Evolutionary conservation across 495 filamentous ascomycete genomes (phyloP).

Genomic region (Penicillium salamii): DNA sequence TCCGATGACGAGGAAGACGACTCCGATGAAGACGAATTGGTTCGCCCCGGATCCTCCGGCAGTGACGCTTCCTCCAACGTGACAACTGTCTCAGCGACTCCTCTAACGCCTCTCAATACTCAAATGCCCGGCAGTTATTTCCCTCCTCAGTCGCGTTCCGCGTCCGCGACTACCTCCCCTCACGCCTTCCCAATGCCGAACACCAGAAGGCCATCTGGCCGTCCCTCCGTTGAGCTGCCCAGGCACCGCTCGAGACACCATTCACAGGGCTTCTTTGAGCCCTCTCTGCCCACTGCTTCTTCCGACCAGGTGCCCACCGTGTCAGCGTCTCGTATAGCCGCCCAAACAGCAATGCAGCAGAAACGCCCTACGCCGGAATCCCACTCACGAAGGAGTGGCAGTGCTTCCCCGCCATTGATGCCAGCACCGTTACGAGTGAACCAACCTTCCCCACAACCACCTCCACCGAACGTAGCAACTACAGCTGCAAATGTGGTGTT

Average conservation of each 20-base stretch:
- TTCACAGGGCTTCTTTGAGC: slow-evolving; percentile 88
- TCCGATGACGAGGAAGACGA: slow-evolving; percentile 25
- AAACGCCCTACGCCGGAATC: slow-evolving; percentile 57
- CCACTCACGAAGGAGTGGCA: slow-evolving; percentile 35
- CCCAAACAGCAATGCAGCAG: slow-evolving; percentile 83
- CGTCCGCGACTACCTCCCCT: slow-evolving; percentile 25
- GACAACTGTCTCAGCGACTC: slow-evolving; percentile 41
- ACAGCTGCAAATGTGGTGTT: slow-evolving; percentile 87
- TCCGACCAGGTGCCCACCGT: slow-evolving; percentile 49
- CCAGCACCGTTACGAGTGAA: slow-evolving; percentile 26
- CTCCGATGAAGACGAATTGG: slow-evolving; percentile 38
- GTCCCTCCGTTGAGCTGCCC: slow-evolving; percentile 36
- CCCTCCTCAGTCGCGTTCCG: slow-evolving; percentile 36
- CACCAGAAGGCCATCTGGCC: slow-evolving; percentile 38
- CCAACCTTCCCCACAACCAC: slow-evolving; percentile 48
- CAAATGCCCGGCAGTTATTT: slow-evolving; percentile 27
- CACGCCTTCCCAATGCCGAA: slow-evolving; percentile 42
- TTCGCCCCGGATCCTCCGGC: slow-evolving; percentile 46
- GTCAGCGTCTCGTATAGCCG: slow-evolving; percentile 82
- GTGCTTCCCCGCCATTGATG: slow-evolving; percentile 42
- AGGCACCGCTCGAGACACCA: slow-evolving; percentile 57
- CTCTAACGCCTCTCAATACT: slow-evolving; percentile 24
- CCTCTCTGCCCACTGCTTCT: slow-evolving; percentile 71
- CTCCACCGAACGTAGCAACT: slow-evolving; percentile 63
- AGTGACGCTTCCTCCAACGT: slow-evolving; percentile 55